phyloP scores from a whole-genome alignment of 1,139 yeast genomes.

The Pichia sp. region DNA sequence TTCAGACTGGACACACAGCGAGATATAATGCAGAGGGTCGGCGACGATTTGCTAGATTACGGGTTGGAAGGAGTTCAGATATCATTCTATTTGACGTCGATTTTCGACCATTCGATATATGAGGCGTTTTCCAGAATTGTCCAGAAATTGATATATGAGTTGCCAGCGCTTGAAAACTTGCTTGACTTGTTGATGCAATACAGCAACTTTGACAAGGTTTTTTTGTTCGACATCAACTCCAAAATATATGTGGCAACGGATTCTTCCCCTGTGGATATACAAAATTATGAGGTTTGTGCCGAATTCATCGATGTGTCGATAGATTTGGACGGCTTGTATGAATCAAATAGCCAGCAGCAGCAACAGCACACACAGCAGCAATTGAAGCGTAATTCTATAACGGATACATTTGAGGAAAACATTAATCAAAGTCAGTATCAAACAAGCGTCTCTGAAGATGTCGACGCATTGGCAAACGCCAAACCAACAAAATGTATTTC shows the following conservation, averaged over 20 bases:
- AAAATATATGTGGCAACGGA: constrained; percentile 96
- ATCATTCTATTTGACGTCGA: constrained; percentile 85
- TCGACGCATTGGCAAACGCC: constrained; percentile 5
- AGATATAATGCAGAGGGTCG: constrained; percentile 93
- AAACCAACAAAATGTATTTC: constrained; percentile 62
- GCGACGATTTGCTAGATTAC: constrained; percentile 84
- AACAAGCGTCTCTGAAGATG: constrained; percentile 2
- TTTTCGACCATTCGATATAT: constrained; percentile 91
- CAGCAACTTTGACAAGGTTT: constrained; percentile 87
- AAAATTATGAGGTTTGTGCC: constrained; percentile 93
- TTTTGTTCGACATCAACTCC: constrained; percentile 86
- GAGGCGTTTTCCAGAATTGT: constrained; percentile 93
- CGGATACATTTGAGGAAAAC: constrained; percentile 9
- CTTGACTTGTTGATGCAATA: constrained; percentile 85
- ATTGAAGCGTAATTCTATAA: no score
- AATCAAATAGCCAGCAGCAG: constrained; percentile 27
- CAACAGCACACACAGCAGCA: no score
- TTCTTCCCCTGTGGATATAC: constrained; percentile 91
- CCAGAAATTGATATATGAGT: constrained; percentile 83
- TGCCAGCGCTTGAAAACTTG: constrained; percentile 84
- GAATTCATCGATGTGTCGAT: constrained; percentile 94
- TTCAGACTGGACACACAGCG: constrained; percentile 91
- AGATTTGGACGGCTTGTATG: constrained; percentile 74
- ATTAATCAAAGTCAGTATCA: constrained; percentile 2
- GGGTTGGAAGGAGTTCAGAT: constrained; percentile 91